Evolutionary conservation across 768 basidiomycete genomes (phyloP), one percentile per base, ranked within the genome.

Genomic region (Xanthoconium purpureum): DNA sequence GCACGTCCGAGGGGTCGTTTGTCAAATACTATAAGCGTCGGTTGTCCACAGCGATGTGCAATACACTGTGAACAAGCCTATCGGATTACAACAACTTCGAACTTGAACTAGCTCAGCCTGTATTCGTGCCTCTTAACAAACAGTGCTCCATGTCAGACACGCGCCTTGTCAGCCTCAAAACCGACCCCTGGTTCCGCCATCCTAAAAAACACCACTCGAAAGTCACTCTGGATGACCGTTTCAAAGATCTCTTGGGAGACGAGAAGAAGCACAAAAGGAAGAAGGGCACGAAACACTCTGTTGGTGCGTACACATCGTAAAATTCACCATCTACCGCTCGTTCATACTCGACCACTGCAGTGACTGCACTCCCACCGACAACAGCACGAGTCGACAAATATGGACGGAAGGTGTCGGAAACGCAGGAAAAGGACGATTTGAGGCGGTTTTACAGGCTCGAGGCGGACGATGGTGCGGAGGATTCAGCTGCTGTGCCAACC

Each of bases 211-310:
- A 87, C 36, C 76, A 84, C 55, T 76, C 83, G 61, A 97, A 94
- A 72, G 87, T 97, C 50, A 82, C 89, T 51, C 82, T 98, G 37
- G 97, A 99, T 70, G 87, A 94, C 12, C 86, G 97, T 24, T 99
- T 98, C 80, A 91, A 88, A 71, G 75, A 79, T 52, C 80, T 97
- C 18, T 84, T 98, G 43, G 15, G 96, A 98, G 9, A 47, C 11
- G 37, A 38, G 14, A 38, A 38, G 14, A 38, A 38, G 37, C 11
- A 10, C 47, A 52, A 68, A 61, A 78, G 79, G 67, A 52, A 48
- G 30, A 69, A 64, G 57, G 76, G 77, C 63, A 13, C 30, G 5
- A 70, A 66, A 52, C 65, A 67, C 58, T 71, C 74, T 54, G 11
- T 51, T 0, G 54, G 64, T 63, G 42, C 60, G 67, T 65, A 33